Evolutionary conservation across 768 basidiomycete genomes (phyloP), one percentile per base, ranked within the genome.

Genomic region (Tricholoma saponaceum): DNA sequence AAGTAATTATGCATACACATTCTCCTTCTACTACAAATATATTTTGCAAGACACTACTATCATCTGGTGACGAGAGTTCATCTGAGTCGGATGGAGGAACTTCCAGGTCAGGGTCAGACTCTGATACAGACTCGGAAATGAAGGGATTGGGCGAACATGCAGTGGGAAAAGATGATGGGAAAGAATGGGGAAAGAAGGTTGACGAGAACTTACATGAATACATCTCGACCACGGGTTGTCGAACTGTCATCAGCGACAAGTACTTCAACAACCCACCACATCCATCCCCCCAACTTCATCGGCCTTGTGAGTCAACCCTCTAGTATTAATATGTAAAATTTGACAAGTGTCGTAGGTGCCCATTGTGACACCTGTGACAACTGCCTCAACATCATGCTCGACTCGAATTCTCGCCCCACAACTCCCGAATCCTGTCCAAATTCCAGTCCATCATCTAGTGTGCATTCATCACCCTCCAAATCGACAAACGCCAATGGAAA

Each of bases 231-330:
- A 39, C 30, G 13, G 49, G 22, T 0, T 76, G 74, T 56, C 65
- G 73, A 0, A 62, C 67, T 1, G 64, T 67, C 12, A 51, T 75
- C 0, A 39, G 65, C 0, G 66, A 74, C 57, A 44, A 59, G 43
- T 71, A 73, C 51, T 78, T 74, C 52, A 35, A 64, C 9, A 76
- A 75, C 57, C 74, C 70, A 5, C 58, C 61, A 1, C 32, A 51
- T 28, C n/a, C n/a, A n/a, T n/a, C n/a, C n/a, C n/a, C n/a, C n/a
- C n/a, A n/a, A n/a, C n/a, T n/a, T n/a, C n/a, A n/a, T n/a, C n/a
- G n/a, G n/a, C n/a, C n/a, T n/a, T n/a, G n/a, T n/a, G n/a, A n/a
- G n/a, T n/a, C n/a, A n/a, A n/a, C n/a, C n/a, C n/a, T n/a, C n/a
- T n/a, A n/a, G n/a, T n/a, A n/a, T n/a, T 50, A 28, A n/a, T 20